phyloP scores from a whole-genome alignment of 2,329 filamentous ascomycete genomes.

The Ascomycota sp. region DNA sequence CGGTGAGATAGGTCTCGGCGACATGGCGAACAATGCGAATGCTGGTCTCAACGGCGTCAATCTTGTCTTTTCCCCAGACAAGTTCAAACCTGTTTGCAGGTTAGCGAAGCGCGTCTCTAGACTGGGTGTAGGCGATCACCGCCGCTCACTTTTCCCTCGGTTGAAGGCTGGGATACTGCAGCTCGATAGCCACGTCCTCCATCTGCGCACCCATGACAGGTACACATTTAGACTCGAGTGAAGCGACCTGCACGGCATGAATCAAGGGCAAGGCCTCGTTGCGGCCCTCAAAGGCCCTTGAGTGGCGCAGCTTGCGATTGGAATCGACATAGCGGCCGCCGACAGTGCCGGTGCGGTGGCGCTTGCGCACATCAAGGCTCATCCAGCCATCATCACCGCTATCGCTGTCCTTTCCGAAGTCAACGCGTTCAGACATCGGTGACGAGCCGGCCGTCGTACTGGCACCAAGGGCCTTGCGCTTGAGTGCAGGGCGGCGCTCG shows the following conservation, averaged over 20 bases:
- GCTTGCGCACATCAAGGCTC: slow-evolving; percentile 24
- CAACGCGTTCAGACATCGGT: slow-evolving; percentile 20
- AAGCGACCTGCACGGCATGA: slow-evolving; percentile 35
- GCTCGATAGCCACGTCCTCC: slow-evolving; percentile 36
- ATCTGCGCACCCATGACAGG: slow-evolving; percentile 25
- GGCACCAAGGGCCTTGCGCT: slow-evolving; percentile 22
- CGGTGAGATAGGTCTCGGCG: slow-evolving; percentile 54
- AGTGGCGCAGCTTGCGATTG: slow-evolving; percentile 23
- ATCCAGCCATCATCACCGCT: slow-evolving; percentile 30
- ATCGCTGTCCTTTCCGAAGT: slow-evolving; percentile 28
- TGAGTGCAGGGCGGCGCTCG: slow-evolving; percentile 18
- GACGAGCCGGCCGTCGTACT: slow-evolving; percentile 18
- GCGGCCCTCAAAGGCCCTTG: slow-evolving; percentile 21
- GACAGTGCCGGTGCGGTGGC: slow-evolving; percentile 19
- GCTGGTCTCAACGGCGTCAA: slow-evolving; percentile 55
- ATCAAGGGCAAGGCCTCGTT: slow-evolving; percentile 25
- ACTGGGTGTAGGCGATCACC: not conserved
- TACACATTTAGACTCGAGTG: slow-evolving; percentile 25
- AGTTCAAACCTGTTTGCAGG: slow-evolving; percentile 27
- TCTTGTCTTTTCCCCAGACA: slow-evolving; percentile 55
- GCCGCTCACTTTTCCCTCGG: slow-evolving; percentile 38
- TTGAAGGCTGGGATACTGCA: slow-evolving; percentile 67
- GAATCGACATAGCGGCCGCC: slow-evolving; percentile 21
- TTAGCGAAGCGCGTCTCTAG: slow-evolving; percentile 3
- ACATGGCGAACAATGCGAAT: slow-evolving; percentile 46